Evolutionary conservation across 2,329 filamentous ascomycete species (phyloP).

Genomic region (Fusarium incarnatum): DNA sequence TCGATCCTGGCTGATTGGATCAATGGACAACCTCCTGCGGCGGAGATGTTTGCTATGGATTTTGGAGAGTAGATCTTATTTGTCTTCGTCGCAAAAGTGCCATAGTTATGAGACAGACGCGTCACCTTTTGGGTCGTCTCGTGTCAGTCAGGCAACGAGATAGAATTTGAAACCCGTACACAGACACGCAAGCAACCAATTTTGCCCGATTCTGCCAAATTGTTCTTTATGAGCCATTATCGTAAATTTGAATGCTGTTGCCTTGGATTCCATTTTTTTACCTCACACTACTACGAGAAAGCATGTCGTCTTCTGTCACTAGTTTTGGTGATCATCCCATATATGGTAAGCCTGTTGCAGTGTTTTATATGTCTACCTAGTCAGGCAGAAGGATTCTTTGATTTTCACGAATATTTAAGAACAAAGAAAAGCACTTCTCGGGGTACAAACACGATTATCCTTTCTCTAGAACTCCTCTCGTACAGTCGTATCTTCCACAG

Average conservation of each 20-base stretch:
- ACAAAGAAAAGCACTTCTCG: accelerated
- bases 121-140: not conserved
- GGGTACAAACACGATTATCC: accelerated
- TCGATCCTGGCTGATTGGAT: conserved; percentile 36
- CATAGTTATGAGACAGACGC: not conserved
- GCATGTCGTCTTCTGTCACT: not conserved
- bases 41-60: conserved; percentile 34
- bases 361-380: conserved; percentile 5
- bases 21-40: conserved; percentile 28
- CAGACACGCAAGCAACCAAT: not conserved
- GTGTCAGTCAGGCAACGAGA: not conserved
- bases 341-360: not conserved
- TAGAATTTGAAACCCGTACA: not conserved
- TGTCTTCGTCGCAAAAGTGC: not conserved
- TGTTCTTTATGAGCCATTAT: not conserved
- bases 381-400: conserved; percentile 1
- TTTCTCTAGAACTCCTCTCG: not conserved
- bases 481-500: not conserved
- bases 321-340: not conserved
- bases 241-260: not conserved
- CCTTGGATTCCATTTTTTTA: not conserved
- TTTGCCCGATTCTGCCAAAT: too few relatives aligned
- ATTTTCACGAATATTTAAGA: accelerated
- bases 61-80: conserved; percentile 8
- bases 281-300: not conserved